These are phyloP conservation scores for Fomitopsis pinicola DNA, from an alignment of 1,284 basidiomycete genomes.

Conservation along the genomic window DNA sequence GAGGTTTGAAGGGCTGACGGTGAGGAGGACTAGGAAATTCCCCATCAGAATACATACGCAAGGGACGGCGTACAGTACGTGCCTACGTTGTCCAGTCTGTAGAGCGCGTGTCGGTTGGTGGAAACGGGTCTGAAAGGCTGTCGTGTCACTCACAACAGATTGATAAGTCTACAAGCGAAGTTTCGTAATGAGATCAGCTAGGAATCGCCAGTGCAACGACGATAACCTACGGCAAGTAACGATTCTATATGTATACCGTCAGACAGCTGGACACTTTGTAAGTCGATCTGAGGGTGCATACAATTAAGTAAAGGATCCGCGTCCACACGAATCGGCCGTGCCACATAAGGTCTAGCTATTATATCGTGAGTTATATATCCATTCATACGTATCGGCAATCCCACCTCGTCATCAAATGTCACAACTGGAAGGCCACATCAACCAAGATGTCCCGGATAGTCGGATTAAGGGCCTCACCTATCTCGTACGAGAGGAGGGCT, in stretches of 20 bases:
- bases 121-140: not conserved
- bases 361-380: not conserved
- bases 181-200: too few relatives aligned
- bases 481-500: not conserved
- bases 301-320: not conserved
- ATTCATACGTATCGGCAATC: not conserved
- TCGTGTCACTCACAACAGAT: not conserved
- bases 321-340: conserved; percentile 5
- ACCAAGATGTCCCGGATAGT: not conserved
- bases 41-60: not conserved
- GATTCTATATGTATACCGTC: not conserved
- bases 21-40: not conserved
- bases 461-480: not conserved
- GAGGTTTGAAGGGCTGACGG: not conserved
- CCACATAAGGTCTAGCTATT: conserved; percentile 5
- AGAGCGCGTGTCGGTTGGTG: not conserved
- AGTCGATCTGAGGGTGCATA: not conserved
- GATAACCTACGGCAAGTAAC: conserved; percentile 5
- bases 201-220: not conserved
- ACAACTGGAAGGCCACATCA: not conserved
- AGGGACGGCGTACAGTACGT: not conserved
- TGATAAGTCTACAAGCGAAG: not conserved
- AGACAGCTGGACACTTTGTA: not conserved
- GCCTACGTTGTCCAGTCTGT: conserved; percentile 4
- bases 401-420: conserved; percentile 3